Conservation (phyloP, 2,329 filamentous ascomycete genomes). For the Coniochaeta sp. region DNA sequence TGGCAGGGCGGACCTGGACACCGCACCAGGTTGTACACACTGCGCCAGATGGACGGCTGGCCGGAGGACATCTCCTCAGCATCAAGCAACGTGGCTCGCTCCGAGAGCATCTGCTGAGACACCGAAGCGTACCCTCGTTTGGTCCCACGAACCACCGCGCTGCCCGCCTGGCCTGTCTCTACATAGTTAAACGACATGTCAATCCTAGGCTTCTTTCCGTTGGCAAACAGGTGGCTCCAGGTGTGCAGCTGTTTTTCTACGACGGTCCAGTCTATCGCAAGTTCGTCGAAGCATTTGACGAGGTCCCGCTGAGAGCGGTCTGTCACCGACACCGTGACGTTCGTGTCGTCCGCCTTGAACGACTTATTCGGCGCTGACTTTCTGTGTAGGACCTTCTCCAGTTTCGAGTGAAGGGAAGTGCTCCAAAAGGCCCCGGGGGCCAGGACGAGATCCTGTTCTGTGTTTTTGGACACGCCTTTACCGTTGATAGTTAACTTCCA, state of each 20-base stretch:
- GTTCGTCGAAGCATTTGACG: conserved; percentile 20
- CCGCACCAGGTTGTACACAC: not conserved
- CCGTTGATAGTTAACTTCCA: conserved; percentile 19
- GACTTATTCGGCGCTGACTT: conserved; percentile 10
- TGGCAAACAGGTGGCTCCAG: conserved; percentile 16
- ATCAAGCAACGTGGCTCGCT: not conserved
- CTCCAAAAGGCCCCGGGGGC: conserved; percentile 13
- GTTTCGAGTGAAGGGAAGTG: conserved; percentile 8
- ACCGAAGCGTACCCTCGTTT: conserved; percentile 3
- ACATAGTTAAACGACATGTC: conserved; percentile 22
- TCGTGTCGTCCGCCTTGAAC: conserved; percentile 13
- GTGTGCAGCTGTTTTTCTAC: conserved; percentile 20
- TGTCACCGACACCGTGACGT: conserved; percentile 16
- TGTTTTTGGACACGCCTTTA: conserved; percentile 16
- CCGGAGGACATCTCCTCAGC: not conserved
- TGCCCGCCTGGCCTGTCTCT: conserved; percentile 10
- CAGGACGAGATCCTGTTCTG: conserved; percentile 18
- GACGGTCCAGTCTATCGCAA: conserved; percentile 16
- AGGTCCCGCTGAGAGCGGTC: conserved; percentile 19
- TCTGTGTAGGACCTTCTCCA: conserved; percentile 8
- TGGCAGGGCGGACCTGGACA: conserved; percentile 5
- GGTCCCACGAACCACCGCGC: not conserved
- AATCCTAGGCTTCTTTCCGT: conserved; percentile 21
- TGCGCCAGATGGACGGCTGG: conserved; percentile 1
- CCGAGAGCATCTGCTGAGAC: not conserved